These are phyloP conservation scores for Cnidoscolus chayamansa DNA, from an alignment of 441 rosid genomes.

Conservation along the genomic window DNA sequence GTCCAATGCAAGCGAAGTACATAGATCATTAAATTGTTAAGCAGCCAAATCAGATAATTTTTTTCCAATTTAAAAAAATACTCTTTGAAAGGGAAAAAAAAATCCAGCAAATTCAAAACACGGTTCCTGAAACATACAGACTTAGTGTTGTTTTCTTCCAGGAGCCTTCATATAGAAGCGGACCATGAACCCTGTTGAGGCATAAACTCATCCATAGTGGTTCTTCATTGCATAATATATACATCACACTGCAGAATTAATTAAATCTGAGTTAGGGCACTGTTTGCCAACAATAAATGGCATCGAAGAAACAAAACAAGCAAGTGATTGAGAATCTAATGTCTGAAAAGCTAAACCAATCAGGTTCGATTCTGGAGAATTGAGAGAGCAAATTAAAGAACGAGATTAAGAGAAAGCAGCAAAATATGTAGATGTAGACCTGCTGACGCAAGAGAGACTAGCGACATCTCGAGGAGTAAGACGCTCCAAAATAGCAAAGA, in stretches of 20 bases:
- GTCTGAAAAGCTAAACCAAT: conserved; percentile 3
- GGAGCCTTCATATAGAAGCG: conserved; percentile 69
- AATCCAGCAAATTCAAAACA: not conserved
- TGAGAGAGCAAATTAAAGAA: not conserved
- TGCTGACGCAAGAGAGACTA: conserved; percentile 87
- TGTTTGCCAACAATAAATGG: not conserved
- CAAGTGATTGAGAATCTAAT: not conserved
- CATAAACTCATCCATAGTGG: conserved; percentile 91
- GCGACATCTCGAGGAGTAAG: conserved; percentile 74
- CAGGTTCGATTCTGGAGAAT: not conserved
- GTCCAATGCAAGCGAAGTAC: too few relatives aligned
- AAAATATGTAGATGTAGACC: conserved; percentile 34
- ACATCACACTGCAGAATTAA: conserved; percentile 61
- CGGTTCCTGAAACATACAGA: conserved; percentile 42
- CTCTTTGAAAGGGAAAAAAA: not conserved
- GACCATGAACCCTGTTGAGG: conserved; percentile 46
- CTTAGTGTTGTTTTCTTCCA: conserved; percentile 78
- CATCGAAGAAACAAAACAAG: not conserved
- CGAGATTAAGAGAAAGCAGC: not conserved
- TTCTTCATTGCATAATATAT: conserved; percentile 84
- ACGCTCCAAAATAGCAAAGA: conserved; percentile 54
- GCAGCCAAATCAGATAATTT: not conserved
- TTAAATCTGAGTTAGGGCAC: not conserved
- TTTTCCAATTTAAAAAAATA: not conserved
- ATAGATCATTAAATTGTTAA: not conserved